Conservation (phyloP, 1,284 basidiomycete species). For the Limonomyces culmigenus region DNA sequence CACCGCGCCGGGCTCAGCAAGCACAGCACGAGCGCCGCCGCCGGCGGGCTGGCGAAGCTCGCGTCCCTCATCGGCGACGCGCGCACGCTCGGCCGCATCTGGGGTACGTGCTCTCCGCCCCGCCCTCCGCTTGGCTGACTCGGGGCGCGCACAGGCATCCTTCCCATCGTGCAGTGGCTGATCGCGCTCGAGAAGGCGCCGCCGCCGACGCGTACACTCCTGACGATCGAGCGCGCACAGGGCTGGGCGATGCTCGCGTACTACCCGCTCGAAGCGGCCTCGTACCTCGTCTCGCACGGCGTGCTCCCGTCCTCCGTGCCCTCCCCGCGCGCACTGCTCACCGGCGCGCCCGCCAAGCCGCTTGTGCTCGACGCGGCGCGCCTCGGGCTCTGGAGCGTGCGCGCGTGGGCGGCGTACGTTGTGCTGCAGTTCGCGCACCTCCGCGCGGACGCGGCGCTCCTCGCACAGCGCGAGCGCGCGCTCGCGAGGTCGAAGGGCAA, state of each 20-base stretch:
- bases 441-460: constrained; percentile 42
- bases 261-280: constrained; percentile 69
- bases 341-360: constrained; percentile 16
- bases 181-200: constrained; percentile 51
- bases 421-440: constrained; percentile 58
- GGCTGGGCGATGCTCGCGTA: constrained; percentile 74
- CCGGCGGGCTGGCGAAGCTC: constrained; percentile 37
- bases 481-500: constrained; percentile 39
- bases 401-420: constrained; percentile 66
- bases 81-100: constrained; percentile 55
- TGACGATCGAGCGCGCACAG: constrained; percentile 66
- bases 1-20: constrained; percentile 39
- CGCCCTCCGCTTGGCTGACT: neutral
- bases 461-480: constrained; percentile 34
- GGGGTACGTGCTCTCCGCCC: constrained; percentile 31
- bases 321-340: constrained; percentile 19
- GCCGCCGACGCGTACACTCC: constrained; percentile 47
- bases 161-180: constrained; percentile 68
- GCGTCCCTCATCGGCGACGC: constrained; percentile 43
- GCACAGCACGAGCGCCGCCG: constrained; percentile 30
- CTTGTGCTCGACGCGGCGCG: constrained; percentile 24
- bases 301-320: constrained; percentile 37
- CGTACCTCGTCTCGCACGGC: constrained; percentile 47
- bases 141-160: constrained; percentile 28
- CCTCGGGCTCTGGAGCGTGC: constrained; percentile 49